Base-by-base conservation (phyloP, 1,284 basidiomycete genomes). In the Mixia osmundae region DNA sequence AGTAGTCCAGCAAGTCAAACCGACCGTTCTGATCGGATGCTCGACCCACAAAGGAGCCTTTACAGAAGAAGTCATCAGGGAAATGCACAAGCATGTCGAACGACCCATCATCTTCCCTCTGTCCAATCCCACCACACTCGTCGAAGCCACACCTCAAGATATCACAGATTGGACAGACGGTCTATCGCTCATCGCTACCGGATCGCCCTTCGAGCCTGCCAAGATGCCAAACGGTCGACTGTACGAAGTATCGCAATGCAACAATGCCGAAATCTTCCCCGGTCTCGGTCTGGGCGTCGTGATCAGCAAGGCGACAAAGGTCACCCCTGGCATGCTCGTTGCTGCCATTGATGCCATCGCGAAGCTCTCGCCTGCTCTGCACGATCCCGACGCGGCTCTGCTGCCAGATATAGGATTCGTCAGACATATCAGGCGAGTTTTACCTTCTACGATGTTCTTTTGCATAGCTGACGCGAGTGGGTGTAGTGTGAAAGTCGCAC, bases 41-140 rank as follows among this genome's bases (percentile, higher is more conserved):
- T 79, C 74, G 38, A 85, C 80, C 0, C 62, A 68, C 26, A 62
- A 65, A 14, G 74, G 76, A 2, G 76, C 72, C n/a, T 89, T 85
- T 56, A 73, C 66, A 23, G 71, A 82, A 56, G 68, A 73, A 36
- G 39, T 50, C 39, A 54, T 77, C 23, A 61, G 61, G 45, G 67
- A 70, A 35, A 79, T 82, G 76, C 63, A 66, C 20, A 63, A 66
- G 44, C 59, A 64, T 36, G 65, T 65, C 16, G 72, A 75, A 23
- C 58, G 72, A 40, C 77, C 78, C 1, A 73, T 82, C 52, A 76
- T 83, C 45, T 62, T 82, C 43, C 76, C 77, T 9, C 42, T 45
- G 5, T 76, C 72, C 34, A 85, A 85, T 56, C 79, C 78, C 4
- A 79, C 71, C 44, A 57, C 61, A 23, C 60, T 82, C 36, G 71